Conservation (phyloP, 2,329 filamentous ascomycete genomes). For the Microdochium paspali region DNA sequence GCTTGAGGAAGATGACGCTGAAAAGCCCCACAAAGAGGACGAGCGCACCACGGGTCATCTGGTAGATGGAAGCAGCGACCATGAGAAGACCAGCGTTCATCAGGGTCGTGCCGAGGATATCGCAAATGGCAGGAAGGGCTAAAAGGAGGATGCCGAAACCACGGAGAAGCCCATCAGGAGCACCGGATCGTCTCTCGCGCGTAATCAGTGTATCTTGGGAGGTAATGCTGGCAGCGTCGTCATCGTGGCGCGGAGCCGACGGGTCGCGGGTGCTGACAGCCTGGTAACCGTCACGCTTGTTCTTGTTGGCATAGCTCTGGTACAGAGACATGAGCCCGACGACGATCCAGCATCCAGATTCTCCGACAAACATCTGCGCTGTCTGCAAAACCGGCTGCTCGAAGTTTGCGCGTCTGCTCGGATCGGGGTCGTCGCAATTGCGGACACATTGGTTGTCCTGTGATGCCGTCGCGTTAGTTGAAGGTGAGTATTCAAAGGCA, state of each 20-base stretch:
- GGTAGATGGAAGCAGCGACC: slow-evolving; percentile 92
- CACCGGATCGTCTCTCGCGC: slow-evolving; percentile 39
- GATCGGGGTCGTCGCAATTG: slow-evolving; percentile 67
- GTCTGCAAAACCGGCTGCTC: slow-evolving; percentile 96
- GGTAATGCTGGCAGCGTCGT: slow-evolving; percentile 33
- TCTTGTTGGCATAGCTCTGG: slow-evolving; percentile 39
- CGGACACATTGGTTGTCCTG: slow-evolving; percentile 95
- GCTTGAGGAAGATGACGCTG: slow-evolving; percentile 80
- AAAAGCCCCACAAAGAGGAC: slow-evolving; percentile 95
- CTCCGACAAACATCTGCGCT: slow-evolving; percentile 95
- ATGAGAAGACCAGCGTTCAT: slow-evolving; percentile 96
- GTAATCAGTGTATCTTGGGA: slow-evolving; percentile 31
- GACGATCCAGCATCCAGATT: slow-evolving; percentile 93
- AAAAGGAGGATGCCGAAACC: slow-evolving; percentile 68
- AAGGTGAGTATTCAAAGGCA: background rate
- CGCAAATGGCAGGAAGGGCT: slow-evolving; percentile 80
- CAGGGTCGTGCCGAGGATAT: slow-evolving; percentile 88
- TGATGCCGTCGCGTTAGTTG: slow-evolving; percentile 9
- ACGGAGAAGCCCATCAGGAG: slow-evolving; percentile 50
- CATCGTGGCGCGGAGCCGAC: slow-evolving; percentile 33
- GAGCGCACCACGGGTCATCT: slow-evolving; percentile 93
- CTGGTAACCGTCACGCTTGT: slow-evolving; percentile 50
- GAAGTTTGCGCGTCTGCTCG: slow-evolving; percentile 61
- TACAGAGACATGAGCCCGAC: slow-evolving; percentile 62
- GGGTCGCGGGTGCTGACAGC: slow-evolving; percentile 45